These are phyloP conservation scores for Aureobasidium lini DNA, from an alignment of 2,329 filamentous ascomycete genomes.

Conservation along the genomic window DNA sequence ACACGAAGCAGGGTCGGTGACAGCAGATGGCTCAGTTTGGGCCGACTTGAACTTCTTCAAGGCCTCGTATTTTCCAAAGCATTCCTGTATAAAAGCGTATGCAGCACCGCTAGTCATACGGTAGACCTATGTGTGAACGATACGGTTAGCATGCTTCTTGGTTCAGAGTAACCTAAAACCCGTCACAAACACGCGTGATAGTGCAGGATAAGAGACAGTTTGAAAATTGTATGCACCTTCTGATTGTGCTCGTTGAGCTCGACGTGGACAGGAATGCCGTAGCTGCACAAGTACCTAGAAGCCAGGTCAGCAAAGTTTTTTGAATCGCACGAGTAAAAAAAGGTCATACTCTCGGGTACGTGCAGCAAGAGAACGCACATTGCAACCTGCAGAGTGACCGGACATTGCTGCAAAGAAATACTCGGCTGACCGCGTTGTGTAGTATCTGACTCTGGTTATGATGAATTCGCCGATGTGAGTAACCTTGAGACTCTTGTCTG, in stretches of 20 bases:
- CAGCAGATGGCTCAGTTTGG: not conserved
- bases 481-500: not conserved
- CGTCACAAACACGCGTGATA: too few relatives aligned
- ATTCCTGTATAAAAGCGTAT: not conserved
- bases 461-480: not conserved
- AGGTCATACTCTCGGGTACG: not conserved
- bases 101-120: not conserved
- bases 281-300: not conserved
- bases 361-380: not conserved
- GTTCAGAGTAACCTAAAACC: too few relatives aligned
- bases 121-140: not conserved
- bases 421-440: not conserved
- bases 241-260: not conserved
- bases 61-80: not conserved
- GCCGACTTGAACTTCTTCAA: not conserved
- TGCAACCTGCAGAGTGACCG: not conserved
- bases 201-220: too few relatives aligned
- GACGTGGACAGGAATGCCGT: not conserved
- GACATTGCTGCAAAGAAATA: not conserved
- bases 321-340: not conserved
- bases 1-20: not conserved
- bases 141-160: too few relatives aligned
- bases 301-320: not conserved
- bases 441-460: not conserved
- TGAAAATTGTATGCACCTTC: not conserved